phyloP scores from a whole-genome alignment of 371 early-diverging fungal species.

The Homolaphlyctis polyrhiza region DNA sequence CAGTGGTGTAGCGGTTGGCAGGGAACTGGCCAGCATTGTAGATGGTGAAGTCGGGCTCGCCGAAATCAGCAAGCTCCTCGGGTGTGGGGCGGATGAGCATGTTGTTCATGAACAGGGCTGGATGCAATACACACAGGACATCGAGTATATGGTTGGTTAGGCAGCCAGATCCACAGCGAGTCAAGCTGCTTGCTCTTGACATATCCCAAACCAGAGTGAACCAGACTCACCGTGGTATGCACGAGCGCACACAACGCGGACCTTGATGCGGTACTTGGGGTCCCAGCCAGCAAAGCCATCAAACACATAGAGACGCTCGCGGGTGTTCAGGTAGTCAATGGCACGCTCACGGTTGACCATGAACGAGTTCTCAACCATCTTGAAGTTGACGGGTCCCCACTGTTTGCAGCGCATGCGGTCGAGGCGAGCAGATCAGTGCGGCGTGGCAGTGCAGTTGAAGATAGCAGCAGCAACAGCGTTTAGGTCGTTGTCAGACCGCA shows the following conservation, averaged over 20 bases:
- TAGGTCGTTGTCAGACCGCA: not conserved
- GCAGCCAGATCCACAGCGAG: no score
- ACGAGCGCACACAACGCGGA: constrained; percentile 90
- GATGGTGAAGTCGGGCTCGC: constrained; percentile 94
- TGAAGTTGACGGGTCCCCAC: constrained; percentile 97
- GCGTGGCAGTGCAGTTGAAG: not conserved
- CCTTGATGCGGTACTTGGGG: constrained; percentile 91
- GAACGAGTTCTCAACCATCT: constrained; percentile 81
- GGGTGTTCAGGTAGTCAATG: constrained; percentile 93
- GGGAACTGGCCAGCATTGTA: constrained; percentile 95
- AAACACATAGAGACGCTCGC: constrained; percentile 88
- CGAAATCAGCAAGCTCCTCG: constrained; percentile 83
- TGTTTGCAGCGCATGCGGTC: constrained; percentile 6
- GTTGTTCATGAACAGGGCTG: constrained; percentile 90
- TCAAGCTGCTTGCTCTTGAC: no score
- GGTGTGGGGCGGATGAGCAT: constrained; percentile 94
- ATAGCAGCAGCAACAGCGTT: no score
- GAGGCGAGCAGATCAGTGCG: not conserved
- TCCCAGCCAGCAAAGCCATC: constrained; percentile 87
- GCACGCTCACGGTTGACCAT: constrained; percentile 94
- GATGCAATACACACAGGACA: not conserved
- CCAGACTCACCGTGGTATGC: constrained; percentile 72
- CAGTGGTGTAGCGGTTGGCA: constrained; percentile 92
- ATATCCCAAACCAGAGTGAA: no score
- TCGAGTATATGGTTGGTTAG: no score